These are phyloP conservation scores for Conoideocrella luteorostrata DNA, from an alignment of 2,329 filamentous ascomycete genomes.

Conservation along the genomic window DNA sequence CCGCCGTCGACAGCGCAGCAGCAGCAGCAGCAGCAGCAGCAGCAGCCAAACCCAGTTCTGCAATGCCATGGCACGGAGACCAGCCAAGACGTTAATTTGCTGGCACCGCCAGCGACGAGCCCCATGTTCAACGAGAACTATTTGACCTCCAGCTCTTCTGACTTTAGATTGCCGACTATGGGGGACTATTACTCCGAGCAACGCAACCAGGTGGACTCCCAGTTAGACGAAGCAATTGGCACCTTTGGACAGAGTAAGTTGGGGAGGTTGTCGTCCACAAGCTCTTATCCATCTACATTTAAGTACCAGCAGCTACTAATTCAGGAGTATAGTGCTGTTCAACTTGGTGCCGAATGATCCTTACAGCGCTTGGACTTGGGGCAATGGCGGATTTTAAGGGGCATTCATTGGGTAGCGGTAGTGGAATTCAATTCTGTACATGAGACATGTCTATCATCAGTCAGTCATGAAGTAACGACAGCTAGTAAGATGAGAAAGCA, in stretches of 20 bases:
- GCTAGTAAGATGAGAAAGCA: no score
- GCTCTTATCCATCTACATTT: no score
- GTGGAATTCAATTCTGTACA: no score
- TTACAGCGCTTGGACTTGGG: conserved; percentile 6
- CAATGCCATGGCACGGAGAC: neutral
- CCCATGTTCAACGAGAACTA: neutral
- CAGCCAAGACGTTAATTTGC: neutral
- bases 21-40: no score
- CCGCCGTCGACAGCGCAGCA: neutral
- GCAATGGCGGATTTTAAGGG: conserved; percentile 1
- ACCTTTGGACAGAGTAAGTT: conserved; percentile 7
- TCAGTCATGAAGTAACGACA: no score
- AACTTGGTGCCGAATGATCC: conserved; percentile 7
- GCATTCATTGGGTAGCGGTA: no score
- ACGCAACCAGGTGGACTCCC: conserved; percentile 4
- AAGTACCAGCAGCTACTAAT: no score
- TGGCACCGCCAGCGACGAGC: neutral
- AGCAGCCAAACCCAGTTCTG: neutral
- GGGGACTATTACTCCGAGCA: conserved; percentile 4
- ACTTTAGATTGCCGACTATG: neutral
- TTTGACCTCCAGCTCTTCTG: neutral
- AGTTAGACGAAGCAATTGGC: conserved; percentile 6
- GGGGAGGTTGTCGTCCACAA: no score
- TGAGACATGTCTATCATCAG: no score
- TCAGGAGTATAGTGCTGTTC: conserved; percentile 6